A percentile compares a stretch with the other conserved stretches of the same genome.
Conservation (phyloP, 139 green algal species). For the Chlamydomonas schloesseri region DNA sequence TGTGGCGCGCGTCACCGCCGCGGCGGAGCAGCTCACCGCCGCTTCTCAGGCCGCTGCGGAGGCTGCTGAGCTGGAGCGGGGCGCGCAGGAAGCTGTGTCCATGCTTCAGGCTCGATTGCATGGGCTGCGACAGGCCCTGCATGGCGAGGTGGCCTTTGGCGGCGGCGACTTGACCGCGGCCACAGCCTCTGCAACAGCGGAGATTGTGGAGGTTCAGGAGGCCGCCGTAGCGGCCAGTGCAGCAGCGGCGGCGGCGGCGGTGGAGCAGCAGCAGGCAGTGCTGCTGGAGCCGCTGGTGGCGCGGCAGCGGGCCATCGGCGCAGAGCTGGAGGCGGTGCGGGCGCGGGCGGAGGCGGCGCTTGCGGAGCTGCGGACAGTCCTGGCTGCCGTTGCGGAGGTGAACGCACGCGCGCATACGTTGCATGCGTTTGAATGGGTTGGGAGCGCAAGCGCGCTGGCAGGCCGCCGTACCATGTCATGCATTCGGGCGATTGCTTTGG, state of each 20-base stretch:
- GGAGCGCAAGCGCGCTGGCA: too few relatives aligned
- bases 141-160: too few relatives aligned
- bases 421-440: too few relatives aligned
- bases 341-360: background rate
- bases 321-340: background rate
- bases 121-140: background rate
- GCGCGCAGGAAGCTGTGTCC: background rate
- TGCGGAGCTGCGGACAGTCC: background rate
- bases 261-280: background rate
- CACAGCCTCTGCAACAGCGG: background rate
- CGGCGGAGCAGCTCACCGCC: background rate
- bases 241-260: background rate
- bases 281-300: slow-evolving; percentile 32
- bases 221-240: background rate
- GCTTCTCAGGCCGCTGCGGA: background rate
- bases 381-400: background rate
- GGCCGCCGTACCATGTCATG: too few relatives aligned
- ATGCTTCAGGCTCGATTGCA: background rate
- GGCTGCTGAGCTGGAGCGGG: background rate
- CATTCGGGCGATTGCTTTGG: too few relatives aligned
- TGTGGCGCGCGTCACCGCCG: background rate
- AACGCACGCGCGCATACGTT: background rate
- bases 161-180: background rate
- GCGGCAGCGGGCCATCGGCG: background rate
- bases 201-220: background rate